Evolutionary conservation across 2,329 filamentous ascomycete genomes (phyloP), one percentile per base, ranked within the genome.

Genomic region (Lachnellula subtilissima): DNA sequence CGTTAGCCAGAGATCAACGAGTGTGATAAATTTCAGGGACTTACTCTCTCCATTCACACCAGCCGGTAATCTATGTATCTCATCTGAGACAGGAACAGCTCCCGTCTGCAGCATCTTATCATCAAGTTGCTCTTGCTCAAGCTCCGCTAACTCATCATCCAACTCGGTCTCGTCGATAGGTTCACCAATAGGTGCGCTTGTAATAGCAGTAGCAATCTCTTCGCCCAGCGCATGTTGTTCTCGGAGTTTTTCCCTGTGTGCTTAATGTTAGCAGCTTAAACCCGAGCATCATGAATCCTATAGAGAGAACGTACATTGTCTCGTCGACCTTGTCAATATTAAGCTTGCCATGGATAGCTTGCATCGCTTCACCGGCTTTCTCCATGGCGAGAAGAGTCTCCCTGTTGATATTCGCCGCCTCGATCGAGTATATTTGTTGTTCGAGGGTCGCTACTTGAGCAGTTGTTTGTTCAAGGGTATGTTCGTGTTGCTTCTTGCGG

Each of bases 391-490:
- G 83, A 62, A 97, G 79, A 12, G 94, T 99, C 79, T 97, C 92
- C 75, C 93, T 87, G 80, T 99, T 99, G 78, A 99, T 97, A 73
- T 97, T 99, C 60, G 94, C 94, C 48, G 92, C 91, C 75, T 99
- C 94, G 77, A 99, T 97, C 58, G 89, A 87, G 73, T 94, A 94
- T 70, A 97, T 95, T 73, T 99, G 91, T 70, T 92, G 88, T 73
- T 99, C 94, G 46, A 99, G 80, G 22, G 94, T 96, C 67, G 86
- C 84, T 69, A 97, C 95, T 75, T 97, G 93, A 35, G 88, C 84
- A 57, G 84, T 82, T 1, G 93, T 97, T 75, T 97, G 92, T 64
- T 96, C 91, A 57, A 97, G 83, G 55, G 89, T 90, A 73, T 92
- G 88, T 74, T 97, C 91, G 69, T 94, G 90, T 65, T 85, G 81